Evolutionary conservation across 768 basidiomycete genomes (phyloP).

Genomic region (Boletales sp.): DNA sequence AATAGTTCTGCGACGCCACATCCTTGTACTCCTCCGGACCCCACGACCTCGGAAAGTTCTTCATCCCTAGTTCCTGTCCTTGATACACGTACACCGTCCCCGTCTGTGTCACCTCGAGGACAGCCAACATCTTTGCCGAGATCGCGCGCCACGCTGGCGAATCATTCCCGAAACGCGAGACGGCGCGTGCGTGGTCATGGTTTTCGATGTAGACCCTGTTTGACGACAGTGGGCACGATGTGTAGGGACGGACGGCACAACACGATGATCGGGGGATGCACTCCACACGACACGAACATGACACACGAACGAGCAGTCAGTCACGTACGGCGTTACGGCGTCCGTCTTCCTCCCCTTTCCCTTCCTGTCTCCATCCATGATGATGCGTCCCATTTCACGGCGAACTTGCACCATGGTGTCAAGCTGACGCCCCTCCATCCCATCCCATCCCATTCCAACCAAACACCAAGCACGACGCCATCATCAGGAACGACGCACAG

Average conservation of each 20-base stretch:
- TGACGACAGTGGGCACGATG: neutral
- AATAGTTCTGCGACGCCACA: slow-evolving; percentile 58
- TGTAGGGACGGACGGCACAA: slow-evolving; percentile 1
- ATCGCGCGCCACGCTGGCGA: slow-evolving; percentile 48
- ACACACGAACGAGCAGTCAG: slow-evolving; percentile 4
- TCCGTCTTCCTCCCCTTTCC: neutral
- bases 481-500: neutral
- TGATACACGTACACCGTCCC: slow-evolving; percentile 75
- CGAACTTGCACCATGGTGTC: slow-evolving; percentile 4
- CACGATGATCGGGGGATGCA: slow-evolving; percentile 9
- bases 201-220: slow-evolving; percentile 64
- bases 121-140: slow-evolving; percentile 62
- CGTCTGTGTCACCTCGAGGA: slow-evolving; percentile 56
- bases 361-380: neutral
- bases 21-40: slow-evolving; percentile 73
- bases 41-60: slow-evolving; percentile 61
- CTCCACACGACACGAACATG: no score
- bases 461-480: neutral
- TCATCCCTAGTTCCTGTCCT: slow-evolving; percentile 70
- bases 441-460: neutral
- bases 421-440: neutral
- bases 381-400: neutral
- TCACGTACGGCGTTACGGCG: no score
- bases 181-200: slow-evolving; percentile 62
- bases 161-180: slow-evolving; percentile 68